Evolutionary conservation across 2,329 filamentous ascomycete species (phyloP), one percentile per base, ranked within the genome.

Genomic region (Ophiostoma sp.): DNA sequence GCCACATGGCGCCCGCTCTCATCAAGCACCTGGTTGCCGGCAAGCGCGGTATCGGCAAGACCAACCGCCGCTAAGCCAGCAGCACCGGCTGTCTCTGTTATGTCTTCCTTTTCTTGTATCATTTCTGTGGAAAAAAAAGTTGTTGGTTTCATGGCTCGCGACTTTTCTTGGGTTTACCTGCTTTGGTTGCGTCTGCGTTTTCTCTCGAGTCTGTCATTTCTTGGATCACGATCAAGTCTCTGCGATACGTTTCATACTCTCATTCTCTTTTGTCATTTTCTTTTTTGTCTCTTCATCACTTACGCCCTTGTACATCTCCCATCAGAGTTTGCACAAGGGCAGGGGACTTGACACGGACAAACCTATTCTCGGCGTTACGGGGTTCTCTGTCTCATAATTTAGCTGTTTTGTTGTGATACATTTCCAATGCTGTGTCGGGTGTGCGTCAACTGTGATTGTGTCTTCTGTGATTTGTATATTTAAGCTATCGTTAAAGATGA

Each of bases 1-100:
- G 96, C 79, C 94, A 98, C 82, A 88, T 89, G 73, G 89, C 89
- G 70, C 91, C 91, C 52, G 86, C 91, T 69, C 82, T 96, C 80
- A 87, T 89, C 73, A 99, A 96, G 83, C 95, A 98, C 83, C 85
- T 99, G 87, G 90, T 96, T 79, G 85, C 91, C 72, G 95, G 95
- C 77, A 99, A 98, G 86, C 90, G 95, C 79, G 90, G 92, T 73
- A 94, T 96, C 78, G 94, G 95, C 81, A 97, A 95, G 85, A 94
- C 92, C 71, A 83, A 87, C 76, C 87, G 89, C 75, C 87, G 89
- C 79, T 92, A 84, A 84, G 68, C 3, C 27, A 2, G 17, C 44
- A 15, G 17, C 44, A 15, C 13, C 13, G 44, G 44, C 4, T 20
- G 52, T 27, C 27, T 31, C 66, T 62, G n/a, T 23, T 48, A 15